These are phyloP conservation scores for Solanum chiquidenum DNA, from an alignment of 257 asterid species.

Conservation along the genomic window DNA sequence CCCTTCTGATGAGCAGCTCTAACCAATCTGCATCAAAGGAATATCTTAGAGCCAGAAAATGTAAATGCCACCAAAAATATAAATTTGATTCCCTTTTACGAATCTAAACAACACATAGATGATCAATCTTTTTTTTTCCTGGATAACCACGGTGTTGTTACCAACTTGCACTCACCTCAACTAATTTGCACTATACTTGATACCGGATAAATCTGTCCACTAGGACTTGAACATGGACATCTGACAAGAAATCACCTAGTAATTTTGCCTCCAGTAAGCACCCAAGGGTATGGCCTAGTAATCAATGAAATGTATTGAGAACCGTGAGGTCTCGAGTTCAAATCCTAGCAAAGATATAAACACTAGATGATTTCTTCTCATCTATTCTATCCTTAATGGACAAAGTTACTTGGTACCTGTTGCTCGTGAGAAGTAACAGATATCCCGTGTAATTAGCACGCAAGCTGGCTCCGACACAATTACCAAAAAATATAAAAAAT, in stretches of 20 bases:
- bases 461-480: too few species aligned
- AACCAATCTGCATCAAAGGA: constrained; percentile 59
- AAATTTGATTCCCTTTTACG: not conserved
- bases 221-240: not conserved
- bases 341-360: too few species aligned
- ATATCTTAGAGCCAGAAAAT: not conserved
- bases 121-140: not conserved
- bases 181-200: not conserved
- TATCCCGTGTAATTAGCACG: too few species aligned
- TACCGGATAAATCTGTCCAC: not conserved
- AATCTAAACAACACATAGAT: not conserved
- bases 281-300: too few species aligned
- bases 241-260: not conserved
- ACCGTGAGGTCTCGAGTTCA: too few species aligned
- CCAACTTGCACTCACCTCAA: not conserved
- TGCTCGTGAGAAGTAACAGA: too few species aligned
- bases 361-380: too few species aligned
- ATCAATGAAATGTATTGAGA: too few species aligned
- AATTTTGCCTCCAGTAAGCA: not conserved
- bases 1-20: constrained; percentile 83
- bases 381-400: too few species aligned
- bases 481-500: too few species aligned
- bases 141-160: not conserved
- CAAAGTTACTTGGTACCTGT: too few species aligned
- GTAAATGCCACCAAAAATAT: not conserved